A percentile compares a stretch with the other conserved stretches of the same genome.
These are phyloP conservation scores for Artemisia argyi DNA, from an alignment of 129 eudicot genomes.

Conservation along the genomic window DNA sequence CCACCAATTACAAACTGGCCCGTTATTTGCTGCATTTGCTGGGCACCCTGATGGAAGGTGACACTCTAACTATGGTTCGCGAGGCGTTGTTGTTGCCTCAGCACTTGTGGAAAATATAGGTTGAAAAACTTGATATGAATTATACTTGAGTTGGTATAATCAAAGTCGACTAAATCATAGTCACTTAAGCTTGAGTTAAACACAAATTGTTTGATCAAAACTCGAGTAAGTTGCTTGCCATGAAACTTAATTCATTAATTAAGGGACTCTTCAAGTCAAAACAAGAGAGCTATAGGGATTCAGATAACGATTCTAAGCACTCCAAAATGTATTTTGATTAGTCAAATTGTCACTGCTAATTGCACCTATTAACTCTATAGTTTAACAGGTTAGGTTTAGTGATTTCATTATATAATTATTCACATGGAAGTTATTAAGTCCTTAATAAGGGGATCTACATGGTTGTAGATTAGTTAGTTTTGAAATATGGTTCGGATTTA, in stretches of 20 bases:
- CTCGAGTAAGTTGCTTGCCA: neutral
- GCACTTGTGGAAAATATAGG: too few relatives aligned
- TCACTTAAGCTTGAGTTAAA: neutral
- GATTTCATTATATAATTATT: neutral
- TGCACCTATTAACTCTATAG: neutral
- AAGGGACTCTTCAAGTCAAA: neutral
- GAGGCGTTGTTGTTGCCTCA: too few relatives aligned
- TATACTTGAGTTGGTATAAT: neutral
- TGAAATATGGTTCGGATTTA: too few relatives aligned
- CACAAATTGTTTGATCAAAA: neutral
- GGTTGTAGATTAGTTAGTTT: too few relatives aligned
- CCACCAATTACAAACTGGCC: too few relatives aligned
- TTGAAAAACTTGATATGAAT: neutral
- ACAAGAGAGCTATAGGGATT: neutral
- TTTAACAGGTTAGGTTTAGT: neutral
- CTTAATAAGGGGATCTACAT: neutral
- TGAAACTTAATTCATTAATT: neutral
- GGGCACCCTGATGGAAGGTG: too few relatives aligned
- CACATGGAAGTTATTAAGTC: neutral
- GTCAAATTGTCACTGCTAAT: slow-evolving; percentile 9
- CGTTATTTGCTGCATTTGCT: too few relatives aligned
- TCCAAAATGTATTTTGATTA: neutral
- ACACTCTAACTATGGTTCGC: too few relatives aligned
- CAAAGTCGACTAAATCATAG: too few relatives aligned
- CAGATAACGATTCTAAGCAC: neutral